Percentiles rank a stretch among this genome's conserved stretches.
These are phyloP conservation scores for Penicillium sp. DNA, from an alignment of 2,329 filamentous ascomycete species.

Conservation along the genomic window DNA sequence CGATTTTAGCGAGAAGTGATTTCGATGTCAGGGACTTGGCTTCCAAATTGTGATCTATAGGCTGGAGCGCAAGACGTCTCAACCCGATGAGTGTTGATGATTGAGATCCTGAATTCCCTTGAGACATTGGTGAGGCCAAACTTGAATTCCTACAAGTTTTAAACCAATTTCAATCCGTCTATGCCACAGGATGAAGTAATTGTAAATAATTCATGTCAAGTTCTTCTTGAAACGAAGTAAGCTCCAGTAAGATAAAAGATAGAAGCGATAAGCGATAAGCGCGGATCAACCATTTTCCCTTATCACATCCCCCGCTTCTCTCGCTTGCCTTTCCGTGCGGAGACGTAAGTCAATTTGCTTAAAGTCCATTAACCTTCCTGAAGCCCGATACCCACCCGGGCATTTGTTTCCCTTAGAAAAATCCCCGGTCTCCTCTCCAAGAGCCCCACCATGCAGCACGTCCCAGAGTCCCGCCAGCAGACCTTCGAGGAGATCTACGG, in stretches of 20 bases:
- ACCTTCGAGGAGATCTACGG: conserved; percentile 99
- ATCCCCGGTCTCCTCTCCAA: background rate
- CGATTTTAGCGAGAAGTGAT: no score
- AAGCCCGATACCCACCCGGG: background rate
- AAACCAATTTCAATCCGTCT: no score
- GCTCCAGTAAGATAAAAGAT: background rate
- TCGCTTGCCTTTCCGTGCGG: conserved; percentile 3
- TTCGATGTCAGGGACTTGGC: no score
- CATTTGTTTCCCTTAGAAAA: background rate
- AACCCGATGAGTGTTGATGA: no score
- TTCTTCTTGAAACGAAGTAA: no score
- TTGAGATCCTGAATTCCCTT: no score
- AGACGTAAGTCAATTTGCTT: background rate
- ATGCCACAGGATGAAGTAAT: no score
- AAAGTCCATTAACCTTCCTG: background rate
- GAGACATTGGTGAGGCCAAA: no score
- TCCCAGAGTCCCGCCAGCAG: conserved; percentile 75
- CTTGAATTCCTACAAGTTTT: no score
- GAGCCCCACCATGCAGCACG: conserved; percentile 56
- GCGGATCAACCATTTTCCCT: conserved; percentile 11
- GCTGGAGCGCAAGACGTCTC: no score
- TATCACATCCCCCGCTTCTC: conserved; percentile 12
- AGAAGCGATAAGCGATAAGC: conserved; percentile 3
- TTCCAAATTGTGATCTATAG: no score
- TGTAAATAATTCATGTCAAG: no score